Base-by-base conservation (phyloP, 148 eudicot species). In the Chenopodium album region DNA sequence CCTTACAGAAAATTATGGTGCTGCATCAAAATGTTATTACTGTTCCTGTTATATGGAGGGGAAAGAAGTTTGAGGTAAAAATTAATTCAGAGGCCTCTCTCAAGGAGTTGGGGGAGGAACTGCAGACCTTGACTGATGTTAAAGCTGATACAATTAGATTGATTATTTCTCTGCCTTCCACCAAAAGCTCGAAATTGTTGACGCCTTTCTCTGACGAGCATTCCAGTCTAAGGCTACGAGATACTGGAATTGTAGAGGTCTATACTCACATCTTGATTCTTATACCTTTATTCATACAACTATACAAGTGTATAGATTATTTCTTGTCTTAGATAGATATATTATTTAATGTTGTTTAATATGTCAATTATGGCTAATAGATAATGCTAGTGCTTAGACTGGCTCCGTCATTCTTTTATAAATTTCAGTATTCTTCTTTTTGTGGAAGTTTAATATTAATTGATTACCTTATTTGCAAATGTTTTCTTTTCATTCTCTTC, bases 171-270 rank as follows among this genome's bases (percentile, higher is more conserved):
- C 89, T 84, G 79, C 81, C 88, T 64, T 82, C 87, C 14, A 77
- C 67, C 47, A 91, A 87, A 83, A 82, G 86, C 81, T 87, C 93
- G 20, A 90, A 77, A 70, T 77, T 93, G 83, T 78, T 95, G 65
- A 80, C 63, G 79, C 98, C 97, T 20, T 95, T 95, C 83, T 91
- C 96, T 13, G 89, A 84, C 14, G 97, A 90, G 67, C 94, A 95
- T 78, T 88, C 94, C 54, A 47, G 28, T 83, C 78, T 92, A 23
- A 84, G 71, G 37, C 78, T 95, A 85, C 88, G 84, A 76, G 90
- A 88, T 68, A 68, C 88, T 23, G 88, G 90, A 46, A 73, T 92
- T 66, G 47, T 87, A 29, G 85, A 92, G 92, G 98, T 95, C 52
- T 74, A 23, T 54, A 50, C 67, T 54, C 34, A 10, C 64, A 46